Conservation (phyloP, 306 rosid genomes). For the Ziziphus jujuba region DNA sequence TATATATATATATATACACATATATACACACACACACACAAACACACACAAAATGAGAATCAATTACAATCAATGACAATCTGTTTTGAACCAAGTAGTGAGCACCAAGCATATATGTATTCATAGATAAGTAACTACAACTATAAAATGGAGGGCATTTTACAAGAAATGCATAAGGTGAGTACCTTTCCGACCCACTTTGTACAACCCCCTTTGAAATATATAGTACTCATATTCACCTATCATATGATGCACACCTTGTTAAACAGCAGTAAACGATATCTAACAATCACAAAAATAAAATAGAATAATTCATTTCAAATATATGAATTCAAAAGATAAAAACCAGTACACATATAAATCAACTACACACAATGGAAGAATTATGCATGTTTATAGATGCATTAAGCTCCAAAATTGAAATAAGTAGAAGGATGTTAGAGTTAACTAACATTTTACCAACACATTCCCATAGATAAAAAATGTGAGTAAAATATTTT, state of each 20-base stretch:
- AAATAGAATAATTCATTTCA: neutral
- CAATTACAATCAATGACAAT: neutral
- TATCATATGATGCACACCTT: conserved; percentile 25
- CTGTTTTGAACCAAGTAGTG: neutral
- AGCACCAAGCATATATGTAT: neutral
- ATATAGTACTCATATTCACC: conserved; percentile 83
- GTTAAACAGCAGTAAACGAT: neutral
- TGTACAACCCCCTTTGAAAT: conserved; percentile 66
- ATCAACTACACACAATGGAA: too few species aligned
- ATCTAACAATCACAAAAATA: neutral
- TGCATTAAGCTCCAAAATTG: neutral
- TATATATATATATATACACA: too few species aligned
- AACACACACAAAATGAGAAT: neutral
- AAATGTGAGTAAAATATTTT: too few species aligned
- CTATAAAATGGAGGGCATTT: neutral
- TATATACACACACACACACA: too few species aligned
- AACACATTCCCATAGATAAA: too few species aligned
- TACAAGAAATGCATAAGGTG: neutral
- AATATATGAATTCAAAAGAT: neutral
- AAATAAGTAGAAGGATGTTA: neutral
- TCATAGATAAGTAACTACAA: neutral
- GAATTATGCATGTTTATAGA: neutral
- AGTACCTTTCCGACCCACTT: conserved; percentile 92
- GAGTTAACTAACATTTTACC: neutral
- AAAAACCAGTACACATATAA: neutral